phyloP scores from a whole-genome alignment of 805 yeast species.

The Kazachstania kunashirensis region DNA sequence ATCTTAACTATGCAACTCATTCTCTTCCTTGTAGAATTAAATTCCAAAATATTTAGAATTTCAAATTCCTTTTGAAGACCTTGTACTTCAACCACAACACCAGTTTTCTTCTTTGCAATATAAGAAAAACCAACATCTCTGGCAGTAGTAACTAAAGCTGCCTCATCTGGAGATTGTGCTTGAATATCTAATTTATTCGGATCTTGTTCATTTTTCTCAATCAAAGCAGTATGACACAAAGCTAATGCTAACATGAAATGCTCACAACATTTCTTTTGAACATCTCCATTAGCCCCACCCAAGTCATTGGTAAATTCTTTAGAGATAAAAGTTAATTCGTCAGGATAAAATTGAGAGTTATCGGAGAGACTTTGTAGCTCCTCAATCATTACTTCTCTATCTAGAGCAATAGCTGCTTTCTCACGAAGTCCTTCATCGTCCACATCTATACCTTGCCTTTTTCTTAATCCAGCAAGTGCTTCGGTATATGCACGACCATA shows the following conservation, averaged over 20 bases:
- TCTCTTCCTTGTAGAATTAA: constrained; percentile 78
- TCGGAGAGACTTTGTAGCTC: constrained; percentile 32
- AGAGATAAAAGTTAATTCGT: constrained; percentile 63
- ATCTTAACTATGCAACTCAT: constrained; percentile 76
- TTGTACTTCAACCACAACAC: constrained; percentile 56
- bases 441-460: constrained; percentile 68
- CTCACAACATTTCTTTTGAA: constrained; percentile 50
- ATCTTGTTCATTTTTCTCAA: constrained; percentile 54
- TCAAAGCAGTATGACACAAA: constrained; percentile 68
- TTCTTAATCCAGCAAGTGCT: constrained; percentile 69
- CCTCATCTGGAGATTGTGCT: constrained; percentile 85
- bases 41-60: constrained; percentile 60
- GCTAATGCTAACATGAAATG: constrained; percentile 73
- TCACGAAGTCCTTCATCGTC: constrained; percentile 49
- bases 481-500: constrained; percentile 81
- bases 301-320: constrained; percentile 54
- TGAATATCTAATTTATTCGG: constrained; percentile 49
- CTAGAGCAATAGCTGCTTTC: constrained; percentile 44
- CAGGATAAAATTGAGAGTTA: constrained; percentile 39
- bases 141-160: constrained; percentile 77
- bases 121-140: constrained; percentile 68
- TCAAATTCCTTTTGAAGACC: constrained; percentile 66
- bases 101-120: constrained; percentile 54
- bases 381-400: constrained; percentile 48
- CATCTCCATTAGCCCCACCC: constrained; percentile 34